A percentile compares a stretch with the other conserved stretches of the same genome.
These are phyloP conservation scores for Malus orientalis DNA, from an alignment of 306 rosid genomes.

Conservation along the genomic window DNA sequence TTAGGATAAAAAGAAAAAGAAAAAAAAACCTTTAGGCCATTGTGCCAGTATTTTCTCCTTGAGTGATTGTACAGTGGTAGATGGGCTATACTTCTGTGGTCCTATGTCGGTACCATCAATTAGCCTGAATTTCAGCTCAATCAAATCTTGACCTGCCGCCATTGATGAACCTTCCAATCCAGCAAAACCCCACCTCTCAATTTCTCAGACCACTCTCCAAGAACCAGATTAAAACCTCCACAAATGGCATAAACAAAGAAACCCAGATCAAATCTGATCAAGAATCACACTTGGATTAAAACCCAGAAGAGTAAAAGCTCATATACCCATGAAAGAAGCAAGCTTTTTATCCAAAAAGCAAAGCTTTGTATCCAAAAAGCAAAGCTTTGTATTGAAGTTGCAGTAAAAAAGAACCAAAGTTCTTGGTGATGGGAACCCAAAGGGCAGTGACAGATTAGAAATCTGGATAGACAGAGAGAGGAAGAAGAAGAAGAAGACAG, in stretches of 20 bases:
- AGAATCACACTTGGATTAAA: background rate
- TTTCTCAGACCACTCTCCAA: conserved; percentile 18
- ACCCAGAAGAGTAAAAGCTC: conserved; percentile 4
- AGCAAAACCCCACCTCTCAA: conserved; percentile 21
- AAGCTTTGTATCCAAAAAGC: background rate
- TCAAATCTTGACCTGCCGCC: conserved; percentile 32
- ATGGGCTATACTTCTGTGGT: conserved; percentile 30
- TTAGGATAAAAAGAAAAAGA: background rate
- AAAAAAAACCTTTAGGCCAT: conserved; percentile 35
- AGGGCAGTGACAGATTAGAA: conserved; percentile 2
- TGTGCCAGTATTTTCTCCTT: conserved; percentile 36
- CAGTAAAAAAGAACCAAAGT: conserved; percentile 14
- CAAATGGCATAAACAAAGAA: background rate
- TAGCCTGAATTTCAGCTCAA: conserved; percentile 39
- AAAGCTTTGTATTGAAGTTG: background rate
- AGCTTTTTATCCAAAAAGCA: background rate
- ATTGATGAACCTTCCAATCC: conserved; percentile 13
- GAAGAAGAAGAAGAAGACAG: background rate
- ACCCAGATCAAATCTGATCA: conserved; percentile 24
- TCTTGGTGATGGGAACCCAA: conserved; percentile 10
- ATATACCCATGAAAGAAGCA: background rate
- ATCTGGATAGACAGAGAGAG: background rate
- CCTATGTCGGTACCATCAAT: conserved; percentile 40
- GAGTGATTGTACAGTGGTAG: conserved; percentile 33
- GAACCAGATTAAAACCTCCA: conserved; percentile 1